Conservation (phyloP, 2,329 filamentous ascomycete genomes). For the Fusarium concolor region DNA sequence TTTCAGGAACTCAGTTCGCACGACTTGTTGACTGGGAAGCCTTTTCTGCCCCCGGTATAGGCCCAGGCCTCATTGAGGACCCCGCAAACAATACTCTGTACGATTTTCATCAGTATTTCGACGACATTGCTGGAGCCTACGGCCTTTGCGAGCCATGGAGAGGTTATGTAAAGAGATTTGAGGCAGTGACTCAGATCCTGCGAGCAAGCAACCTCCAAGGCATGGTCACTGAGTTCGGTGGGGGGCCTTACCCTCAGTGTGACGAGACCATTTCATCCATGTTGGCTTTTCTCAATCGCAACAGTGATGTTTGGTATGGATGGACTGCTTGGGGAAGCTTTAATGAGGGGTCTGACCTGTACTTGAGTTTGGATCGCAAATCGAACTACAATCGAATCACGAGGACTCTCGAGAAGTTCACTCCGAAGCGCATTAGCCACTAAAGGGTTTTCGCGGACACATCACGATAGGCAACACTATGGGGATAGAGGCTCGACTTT, state of each 20-base stretch:
- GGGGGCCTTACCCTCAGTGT: not conserved
- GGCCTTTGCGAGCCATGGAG: slow-evolving; percentile 5
- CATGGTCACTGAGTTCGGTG: slow-evolving; percentile 1
- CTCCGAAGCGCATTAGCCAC: accelerated
- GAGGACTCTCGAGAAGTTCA: not conserved
- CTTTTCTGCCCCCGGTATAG: not conserved
- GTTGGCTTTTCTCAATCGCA: slow-evolving; percentile 1
- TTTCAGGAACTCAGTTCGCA: slow-evolving; percentile 3
- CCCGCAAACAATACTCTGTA: not conserved
- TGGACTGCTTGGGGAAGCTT: slow-evolving; percentile 5
- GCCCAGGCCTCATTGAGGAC: not conserved
- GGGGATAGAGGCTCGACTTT: too few relatives aligned
- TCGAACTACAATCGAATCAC: not conserved
- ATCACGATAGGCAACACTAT: too few relatives aligned
- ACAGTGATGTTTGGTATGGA: slow-evolving; percentile 6
- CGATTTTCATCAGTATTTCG: slow-evolving; percentile 11
- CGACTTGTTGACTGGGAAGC: not conserved
- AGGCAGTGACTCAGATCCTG: not conserved
- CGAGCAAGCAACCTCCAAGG: not conserved
- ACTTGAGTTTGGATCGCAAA: not conserved
- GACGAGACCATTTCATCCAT: not conserved
- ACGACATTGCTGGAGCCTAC: not conserved
- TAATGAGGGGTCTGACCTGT: not conserved
- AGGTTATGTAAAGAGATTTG: not conserved
- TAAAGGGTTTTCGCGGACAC: too few relatives aligned